These are phyloP conservation scores for Colletotrichum lupini DNA, from an alignment of 2,329 filamentous ascomycete genomes.

Conservation along the genomic window DNA sequence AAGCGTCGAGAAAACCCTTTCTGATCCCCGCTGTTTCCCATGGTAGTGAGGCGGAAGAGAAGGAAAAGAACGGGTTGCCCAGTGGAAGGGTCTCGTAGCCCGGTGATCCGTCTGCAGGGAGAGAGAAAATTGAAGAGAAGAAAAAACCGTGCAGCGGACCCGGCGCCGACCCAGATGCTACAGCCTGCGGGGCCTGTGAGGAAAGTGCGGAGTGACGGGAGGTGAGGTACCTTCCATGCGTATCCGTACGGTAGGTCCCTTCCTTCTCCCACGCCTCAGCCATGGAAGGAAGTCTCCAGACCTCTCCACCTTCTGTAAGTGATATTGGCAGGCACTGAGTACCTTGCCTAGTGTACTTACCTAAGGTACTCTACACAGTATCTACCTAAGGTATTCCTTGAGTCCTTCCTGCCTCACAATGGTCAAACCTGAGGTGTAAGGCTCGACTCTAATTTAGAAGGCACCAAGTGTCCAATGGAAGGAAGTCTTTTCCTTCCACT, in stretches of 20 bases:
- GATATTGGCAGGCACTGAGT: not conserved
- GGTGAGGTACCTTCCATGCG: not conserved
- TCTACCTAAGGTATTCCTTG: not conserved
- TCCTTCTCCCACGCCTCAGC: not conserved
- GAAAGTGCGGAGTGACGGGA: not conserved
- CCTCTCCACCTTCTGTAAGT: not conserved
- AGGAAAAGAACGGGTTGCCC: constrained; percentile 31
- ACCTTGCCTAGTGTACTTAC: too few relatives aligned
- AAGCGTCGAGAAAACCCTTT: constrained; percentile 11
- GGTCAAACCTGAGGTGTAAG: not conserved
- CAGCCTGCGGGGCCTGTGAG: not conserved
- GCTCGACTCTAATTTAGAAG: not conserved
- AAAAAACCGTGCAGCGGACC: constrained; percentile 7
- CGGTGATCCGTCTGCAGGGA: constrained; percentile 18
- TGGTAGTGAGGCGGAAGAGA: constrained; percentile 3
- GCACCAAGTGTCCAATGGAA: not conserved
- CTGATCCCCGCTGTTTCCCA: constrained; percentile 19
- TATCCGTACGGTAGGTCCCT: not conserved
- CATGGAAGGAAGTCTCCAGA: not conserved
- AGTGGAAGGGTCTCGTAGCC: constrained; percentile 31
- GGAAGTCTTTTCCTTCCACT: not conserved
- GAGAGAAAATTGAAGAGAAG: constrained; percentile 7
- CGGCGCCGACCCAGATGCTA: not conserved
- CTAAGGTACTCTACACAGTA: not conserved
- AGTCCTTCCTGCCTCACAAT: not conserved